phyloP scores from a whole-genome alignment of 2,329 filamentous ascomycete genomes.

The Colletotrichum musicola region DNA sequence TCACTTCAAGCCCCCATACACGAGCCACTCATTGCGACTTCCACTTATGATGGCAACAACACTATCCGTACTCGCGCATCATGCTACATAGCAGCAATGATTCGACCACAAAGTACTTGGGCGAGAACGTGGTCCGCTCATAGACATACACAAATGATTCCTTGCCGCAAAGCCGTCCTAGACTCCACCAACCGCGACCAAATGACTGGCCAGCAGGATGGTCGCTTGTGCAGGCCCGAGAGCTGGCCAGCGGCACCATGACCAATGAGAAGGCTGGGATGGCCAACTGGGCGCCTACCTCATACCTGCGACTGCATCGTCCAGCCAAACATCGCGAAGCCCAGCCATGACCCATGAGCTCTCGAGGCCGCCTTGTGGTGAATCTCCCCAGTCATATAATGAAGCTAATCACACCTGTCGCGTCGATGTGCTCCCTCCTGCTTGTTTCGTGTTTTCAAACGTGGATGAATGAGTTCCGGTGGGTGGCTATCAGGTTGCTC shows the following conservation, averaged over 20 bases:
- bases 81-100: not conserved
- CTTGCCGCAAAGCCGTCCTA: constrained; percentile 14
- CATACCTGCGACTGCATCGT: constrained; percentile 39
- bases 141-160: not conserved
- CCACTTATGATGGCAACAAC: not conserved
- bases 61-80: not conserved
- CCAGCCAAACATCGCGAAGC: constrained; percentile 39
- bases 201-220: constrained; percentile 35
- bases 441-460: constrained; percentile 33
- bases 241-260: constrained; percentile 37
- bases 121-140: constrained; percentile 1
- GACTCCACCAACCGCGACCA: constrained; percentile 28
- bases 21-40: constrained; percentile 11
- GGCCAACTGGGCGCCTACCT: constrained; percentile 38
- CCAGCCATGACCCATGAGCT: constrained; percentile 30
- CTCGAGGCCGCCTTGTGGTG: constrained; percentile 24
- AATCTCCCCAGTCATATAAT: constrained; percentile 36
- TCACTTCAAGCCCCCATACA: not conserved
- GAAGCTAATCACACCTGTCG: constrained; percentile 34
- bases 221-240: constrained; percentile 34
- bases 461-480: constrained; percentile 23
- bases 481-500: constrained; percentile 31
- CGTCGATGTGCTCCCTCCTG: constrained; percentile 23
- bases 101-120: constrained; percentile 21
- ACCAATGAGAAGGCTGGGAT: constrained; percentile 34